Evolutionary conservation across 2,329 filamentous ascomycete species (phyloP).

Genomic region (Venturia carpophila): DNA sequence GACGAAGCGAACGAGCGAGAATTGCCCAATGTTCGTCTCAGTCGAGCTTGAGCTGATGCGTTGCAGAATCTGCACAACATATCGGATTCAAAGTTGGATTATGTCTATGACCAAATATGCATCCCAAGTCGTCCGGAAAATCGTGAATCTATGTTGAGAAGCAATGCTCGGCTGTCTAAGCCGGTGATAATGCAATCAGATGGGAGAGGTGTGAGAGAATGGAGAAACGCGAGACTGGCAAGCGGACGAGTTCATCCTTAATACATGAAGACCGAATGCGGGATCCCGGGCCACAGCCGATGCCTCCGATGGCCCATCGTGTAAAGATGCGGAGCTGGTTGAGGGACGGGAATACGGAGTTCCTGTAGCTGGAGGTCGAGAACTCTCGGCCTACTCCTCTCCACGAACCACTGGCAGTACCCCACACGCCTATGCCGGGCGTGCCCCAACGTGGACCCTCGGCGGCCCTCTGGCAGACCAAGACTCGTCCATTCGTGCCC

Average conservation of each 20-base stretch:
- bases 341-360: neutral
- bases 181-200: neutral
- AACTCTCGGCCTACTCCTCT: neutral
- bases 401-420: neutral
- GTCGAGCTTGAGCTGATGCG: neutral
- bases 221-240: neutral
- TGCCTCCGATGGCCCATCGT: neutral
- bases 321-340: neutral
- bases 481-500: neutral
- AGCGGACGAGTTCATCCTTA: neutral
- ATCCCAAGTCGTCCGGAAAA: neutral
- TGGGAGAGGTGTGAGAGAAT: neutral
- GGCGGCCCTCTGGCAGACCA: neutral
- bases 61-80: neutral
- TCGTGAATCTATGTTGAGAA: slow-evolving; percentile 1
- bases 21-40: neutral
- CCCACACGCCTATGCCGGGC: too few species aligned
- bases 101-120: neutral
- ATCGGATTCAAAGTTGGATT: neutral
- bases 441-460: neutral
- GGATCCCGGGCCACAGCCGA: slow-evolving; percentile 8
- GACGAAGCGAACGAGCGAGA: neutral
- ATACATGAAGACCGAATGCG: too few species aligned
- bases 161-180: too few species aligned
- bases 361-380: neutral